Evolutionary conservation across 2,329 filamentous ascomycete species (phyloP), one percentile per base, ranked within the genome.

Genomic region (Lasiodiplodia gonubiensis): DNA sequence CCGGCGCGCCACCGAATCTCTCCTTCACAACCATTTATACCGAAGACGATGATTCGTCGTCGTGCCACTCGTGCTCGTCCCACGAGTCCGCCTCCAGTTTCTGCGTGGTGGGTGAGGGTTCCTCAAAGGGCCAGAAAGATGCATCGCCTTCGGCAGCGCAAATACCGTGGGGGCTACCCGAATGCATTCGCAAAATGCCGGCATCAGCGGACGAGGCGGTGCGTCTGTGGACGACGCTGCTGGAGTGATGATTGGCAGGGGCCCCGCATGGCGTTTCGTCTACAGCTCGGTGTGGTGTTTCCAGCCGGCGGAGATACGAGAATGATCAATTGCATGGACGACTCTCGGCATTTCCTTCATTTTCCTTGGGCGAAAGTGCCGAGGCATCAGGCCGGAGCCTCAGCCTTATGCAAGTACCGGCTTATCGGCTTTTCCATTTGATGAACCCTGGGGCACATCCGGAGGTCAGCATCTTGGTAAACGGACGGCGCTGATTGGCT

Each of bases 11-110:
- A 12, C 37, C 57, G 8, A 60, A 21, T n/a, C 39, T 48, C 12
- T 60, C 57, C 7, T 35, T 60, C 18, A 60, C 57, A 8, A 60
- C 57, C 25, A 60, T 60, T 4, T 60, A 60, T 18, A 60, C 57
- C 10, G 37, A 60, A 21, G 57, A 49, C 0, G 57, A 60, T 18
- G 57, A 60, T n/a, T 27, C 23, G 18, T 60, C 57, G 4, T 60
- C 57, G 1, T 60, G 57, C 39, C 57, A 33, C 33, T 60, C 57
- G 5, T 60, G 57, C 21, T 60, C 57, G 10, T 46, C 39, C 25
- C 7, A 21, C 16, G 57, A 48, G 16, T 60, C 57, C 1, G 39
- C 18, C 2, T 60, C 39, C 37, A 60, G 57, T 39, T 48, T 60
- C 57, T 49, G 39, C 10, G 16, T 49, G 23, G 27, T 48, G 39